Evolutionary conservation across 495 filamentous ascomycete species (phyloP), one percentile per base, ranked within the genome.

Genomic region (Trichocladium antarcticum): DNA sequence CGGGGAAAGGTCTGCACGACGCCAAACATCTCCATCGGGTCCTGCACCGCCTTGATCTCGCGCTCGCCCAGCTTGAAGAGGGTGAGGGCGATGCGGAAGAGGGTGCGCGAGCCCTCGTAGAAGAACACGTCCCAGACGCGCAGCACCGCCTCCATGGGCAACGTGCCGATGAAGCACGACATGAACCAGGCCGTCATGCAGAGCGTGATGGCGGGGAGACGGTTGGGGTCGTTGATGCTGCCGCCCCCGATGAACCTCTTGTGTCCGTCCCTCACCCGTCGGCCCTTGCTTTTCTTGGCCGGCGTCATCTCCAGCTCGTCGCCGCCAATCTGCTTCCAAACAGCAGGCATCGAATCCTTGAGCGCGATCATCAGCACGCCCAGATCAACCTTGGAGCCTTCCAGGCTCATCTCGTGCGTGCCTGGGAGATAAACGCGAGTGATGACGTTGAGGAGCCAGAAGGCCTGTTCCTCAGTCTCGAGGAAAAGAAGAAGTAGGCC

Each of bases 121-220:
- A 95, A 96, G 62, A 96, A 86, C 5, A 82, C 76, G 55, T 98
- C 92, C 92, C 92, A 98, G 6, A 98, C 87, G 16, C 92, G 82
- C 12, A 96, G 72, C 0, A 85, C 86, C 34, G 84, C 83, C 62
- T 98, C 92, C 54, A 93, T 85, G 15, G 92, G 92, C 22, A 98
- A 65, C 1, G 83, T 94, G 31, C 89, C 88, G 62, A 96, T 90
- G 65, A 92, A 96, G 37, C 89, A 82, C 14, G 83, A 88, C 92
- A 98, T 98, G 64, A 98, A 93, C 92, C 92, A 98, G n/a, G 88
- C 83, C 1, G 89, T 95, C 58, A 89, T 83, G 51, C 89, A 90
- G 1, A 98, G 76, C 8, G 87, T 89, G 56, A 98, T 89, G 10
- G 92, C 86, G 0, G 92, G 92, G 7, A 95, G 70, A 2, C 84